Evolutionary conservation across 129 eudicot genomes (phyloP), one percentile per base, ranked within the genome.

Genomic region (Arctium minus): DNA sequence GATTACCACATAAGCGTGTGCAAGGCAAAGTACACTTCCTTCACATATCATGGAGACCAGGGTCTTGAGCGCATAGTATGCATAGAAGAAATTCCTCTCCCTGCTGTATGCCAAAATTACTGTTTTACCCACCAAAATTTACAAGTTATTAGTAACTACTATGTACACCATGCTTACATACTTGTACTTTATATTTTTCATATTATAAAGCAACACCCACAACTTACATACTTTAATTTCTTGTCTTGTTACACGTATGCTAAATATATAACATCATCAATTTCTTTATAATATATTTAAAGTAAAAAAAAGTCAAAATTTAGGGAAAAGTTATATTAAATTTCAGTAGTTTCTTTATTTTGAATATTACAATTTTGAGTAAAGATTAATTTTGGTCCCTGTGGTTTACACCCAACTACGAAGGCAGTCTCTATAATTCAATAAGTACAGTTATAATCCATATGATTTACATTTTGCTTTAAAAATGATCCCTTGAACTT

Each of bases 21-120:
- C 94, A 79, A 94, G 95, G 81, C 92, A 92, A 36, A 88, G 92
- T 8, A 94, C 92, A 67, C 91, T 92, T 83, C 98, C 98, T 86
- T 94, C 98, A 73, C 89, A 90, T 33, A 90, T 44, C 92, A 92
- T 92, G 79, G 93, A 68, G 17, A 92, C 86, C 75, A 94, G 77
- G 67, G 97, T 94, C 79, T 85, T 92, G 79, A 94, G 88, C 32
- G 73, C 93, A 70, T 92, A 94, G 72, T 92, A 94, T 48, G 95
- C 89, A 81, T 85, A 94, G 91, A 81, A 92, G 84, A 72, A 90
- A 5, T 85, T 76, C 74, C 68, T 92, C 36, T 88, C 88, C 87
- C 90, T 86, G 84, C 90, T 85, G 80, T 90, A 94, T 1, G 95
- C 97, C 88, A 94, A 78, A 73, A 90, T 90, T 74, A 82, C 98